Evolutionary conservation across 2,329 filamentous ascomycete species (phyloP).

Genomic region (Parafenestella ontariensis): DNA sequence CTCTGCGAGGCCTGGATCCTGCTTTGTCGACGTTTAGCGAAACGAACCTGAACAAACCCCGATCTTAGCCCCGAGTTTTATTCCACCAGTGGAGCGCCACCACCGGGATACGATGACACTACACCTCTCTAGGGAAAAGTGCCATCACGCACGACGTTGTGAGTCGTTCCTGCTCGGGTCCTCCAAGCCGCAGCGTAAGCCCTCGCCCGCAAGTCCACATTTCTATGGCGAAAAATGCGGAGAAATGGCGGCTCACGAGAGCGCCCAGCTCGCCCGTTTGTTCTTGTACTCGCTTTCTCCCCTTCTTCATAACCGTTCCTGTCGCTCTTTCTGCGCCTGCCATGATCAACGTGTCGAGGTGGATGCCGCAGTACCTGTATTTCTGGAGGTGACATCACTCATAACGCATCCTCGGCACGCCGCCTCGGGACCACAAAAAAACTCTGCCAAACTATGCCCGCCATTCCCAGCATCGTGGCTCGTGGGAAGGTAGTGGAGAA

Average conservation of each 20-base stretch:
- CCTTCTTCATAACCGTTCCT: conserved; percentile 6
- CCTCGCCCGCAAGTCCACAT: conserved; percentile 23
- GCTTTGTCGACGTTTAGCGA: conserved; percentile 15
- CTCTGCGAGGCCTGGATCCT: not conserved
- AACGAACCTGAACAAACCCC: conserved; percentile 9
- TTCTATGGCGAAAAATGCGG: conserved; percentile 39
- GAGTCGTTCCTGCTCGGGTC: conserved; percentile 20
- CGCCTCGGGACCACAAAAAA: conserved; percentile 19
- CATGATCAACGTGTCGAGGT: conserved; percentile 27
- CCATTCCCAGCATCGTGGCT: conserved; percentile 14
- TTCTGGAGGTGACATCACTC: conserved; percentile 30
- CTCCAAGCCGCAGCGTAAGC: conserved; percentile 20
- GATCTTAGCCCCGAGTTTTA: conserved; percentile 5
- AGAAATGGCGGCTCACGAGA: conserved; percentile 36
- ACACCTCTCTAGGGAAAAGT: conserved; percentile 21
- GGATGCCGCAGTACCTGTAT: conserved; percentile 16
- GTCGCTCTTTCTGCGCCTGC: conserved; percentile 13
- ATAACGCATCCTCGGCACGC: conserved; percentile 24
- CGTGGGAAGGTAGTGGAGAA: conserved; percentile 33
- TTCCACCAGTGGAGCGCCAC: conserved; percentile 17
- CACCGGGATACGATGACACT: conserved; percentile 18
- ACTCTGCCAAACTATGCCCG: conserved; percentile 28
- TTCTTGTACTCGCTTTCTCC: conserved; percentile 5
- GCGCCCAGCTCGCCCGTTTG: conserved; percentile 16
- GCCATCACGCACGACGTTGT: conserved; percentile 23